Conservation (phyloP, 2,329 filamentous ascomycete genomes). For the Sphaerostilbella broomeana region DNA sequence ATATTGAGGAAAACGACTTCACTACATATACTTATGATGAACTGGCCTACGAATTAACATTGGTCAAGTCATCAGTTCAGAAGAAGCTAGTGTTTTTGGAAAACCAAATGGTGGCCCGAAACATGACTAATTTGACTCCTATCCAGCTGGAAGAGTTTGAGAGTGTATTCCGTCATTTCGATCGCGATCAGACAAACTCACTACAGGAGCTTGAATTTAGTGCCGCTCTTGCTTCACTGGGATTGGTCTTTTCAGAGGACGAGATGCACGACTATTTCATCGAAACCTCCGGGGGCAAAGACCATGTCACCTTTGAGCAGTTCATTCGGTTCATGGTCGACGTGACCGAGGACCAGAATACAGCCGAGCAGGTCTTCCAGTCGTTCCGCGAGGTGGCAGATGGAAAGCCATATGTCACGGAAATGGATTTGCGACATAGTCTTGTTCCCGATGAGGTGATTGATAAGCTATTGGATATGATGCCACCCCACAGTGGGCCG, state of each 20-base stretch:
- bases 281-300: conserved; percentile 72
- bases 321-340: conserved; percentile 99
- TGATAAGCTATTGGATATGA: conserved; percentile 79
- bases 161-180: conserved; percentile 95
- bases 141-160: conserved; percentile 99
- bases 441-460: conserved; percentile 96
- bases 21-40: conserved; percentile 99
- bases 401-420: conserved; percentile 97
- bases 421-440: conserved; percentile 91
- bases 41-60: conserved; percentile 81
- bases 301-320: conserved; percentile 90
- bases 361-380: conserved; percentile 96
- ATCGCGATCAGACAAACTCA: conserved; percentile 84
- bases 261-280: conserved; percentile 97
- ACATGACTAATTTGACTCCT: conserved; percentile 97
- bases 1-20: conserved; percentile 98
- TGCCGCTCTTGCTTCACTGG: conserved; percentile 87
- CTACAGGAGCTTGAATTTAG: conserved; percentile 93
- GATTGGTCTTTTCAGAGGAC: conserved; percentile 90
- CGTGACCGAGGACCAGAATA: conserved; percentile 97
- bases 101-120: conserved; percentile 96
- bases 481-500: conserved; percentile 77
- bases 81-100: conserved; percentile 97
- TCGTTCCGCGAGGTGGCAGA: conserved; percentile 96
- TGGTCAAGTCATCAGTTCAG: conserved; percentile 85